A percentile compares a stretch with the other conserved stretches of the same genome.
These are phyloP conservation scores for Candida arabinofermentans DNA, from an alignment of 805 yeast species.

Conservation along the genomic window DNA sequence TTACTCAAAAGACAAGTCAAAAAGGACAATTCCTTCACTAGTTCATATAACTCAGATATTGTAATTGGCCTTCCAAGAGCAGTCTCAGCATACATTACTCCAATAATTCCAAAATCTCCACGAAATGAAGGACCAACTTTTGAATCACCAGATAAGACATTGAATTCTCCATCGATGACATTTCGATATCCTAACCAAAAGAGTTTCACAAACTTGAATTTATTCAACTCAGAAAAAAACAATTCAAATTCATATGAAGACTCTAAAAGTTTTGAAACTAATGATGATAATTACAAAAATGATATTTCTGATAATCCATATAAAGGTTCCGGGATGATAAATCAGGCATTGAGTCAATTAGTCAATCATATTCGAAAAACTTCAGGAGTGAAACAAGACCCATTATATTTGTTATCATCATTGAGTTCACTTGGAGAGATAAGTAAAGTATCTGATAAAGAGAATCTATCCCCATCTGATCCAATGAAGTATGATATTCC, in stretches of 20 bases:
- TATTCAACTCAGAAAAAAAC: neutral
- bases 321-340: slow-evolving; percentile 18
- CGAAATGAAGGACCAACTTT: no score
- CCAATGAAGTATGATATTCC: no score
- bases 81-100: neutral
- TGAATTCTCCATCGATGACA: no score
- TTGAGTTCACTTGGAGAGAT: no score
- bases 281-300: neutral
- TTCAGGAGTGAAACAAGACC: neutral
- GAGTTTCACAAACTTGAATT: neutral
- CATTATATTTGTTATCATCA: no score
- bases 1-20: neutral
- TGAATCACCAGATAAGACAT: no score
- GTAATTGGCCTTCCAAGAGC: neutral
- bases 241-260: neutral
- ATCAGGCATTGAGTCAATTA: slow-evolving; percentile 12
- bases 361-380: slow-evolving; percentile 8
- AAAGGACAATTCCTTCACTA: neutral
- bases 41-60: neutral
- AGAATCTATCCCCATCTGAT: no score
- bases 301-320: slow-evolving; percentile 7
- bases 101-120: neutral
- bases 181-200: no score
- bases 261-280: neutral
- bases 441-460: no score